Evolutionary conservation across 1,284 basidiomycete species (phyloP).

Genomic region (Ganoderma boninense): DNA sequence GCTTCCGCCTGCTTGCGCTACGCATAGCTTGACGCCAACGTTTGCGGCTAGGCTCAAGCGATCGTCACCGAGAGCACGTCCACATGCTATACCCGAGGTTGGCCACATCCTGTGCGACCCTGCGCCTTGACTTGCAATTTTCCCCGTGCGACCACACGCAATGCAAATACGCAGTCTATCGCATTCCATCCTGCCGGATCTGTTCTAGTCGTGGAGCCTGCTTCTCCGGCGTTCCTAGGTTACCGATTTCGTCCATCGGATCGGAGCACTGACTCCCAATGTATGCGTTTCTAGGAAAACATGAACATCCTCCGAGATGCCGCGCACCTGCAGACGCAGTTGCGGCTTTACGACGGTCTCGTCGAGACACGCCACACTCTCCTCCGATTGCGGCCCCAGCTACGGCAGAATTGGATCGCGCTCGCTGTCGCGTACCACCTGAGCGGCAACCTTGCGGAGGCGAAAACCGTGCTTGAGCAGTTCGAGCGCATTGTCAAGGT

Average conservation of each 20-base stretch:
- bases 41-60: not conserved
- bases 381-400: constrained; percentile 82
- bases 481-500: constrained; percentile 74
- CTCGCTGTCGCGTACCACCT: constrained; percentile 92
- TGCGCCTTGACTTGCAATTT: not conserved
- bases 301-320: constrained; percentile 93
- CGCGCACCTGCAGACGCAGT: constrained; percentile 89
- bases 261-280: constrained; percentile 7
- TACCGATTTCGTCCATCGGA: constrained; percentile 2
- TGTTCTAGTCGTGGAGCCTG: not conserved
- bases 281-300: constrained; percentile 80
- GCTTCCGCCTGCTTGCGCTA: too few relatives aligned
- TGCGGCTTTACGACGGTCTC: constrained; percentile 84
- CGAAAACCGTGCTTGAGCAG: constrained; percentile 78
- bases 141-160: not conserved
- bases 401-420: constrained; percentile 91
- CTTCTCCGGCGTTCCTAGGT: constrained; percentile 3
- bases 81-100: not conserved
- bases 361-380: constrained; percentile 88
- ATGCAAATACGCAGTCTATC: not conserved
- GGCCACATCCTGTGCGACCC: not conserved
- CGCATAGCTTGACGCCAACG: not conserved
- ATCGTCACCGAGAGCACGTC: not conserved
- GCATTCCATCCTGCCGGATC: not conserved
- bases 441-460: constrained; percentile 77